A percentile compares a stretch with the other conserved stretches of the same genome.
Evolutionary conservation across 352 stramenopile species (phyloP).

Genomic region (Phytophthora boehmeriae): DNA sequence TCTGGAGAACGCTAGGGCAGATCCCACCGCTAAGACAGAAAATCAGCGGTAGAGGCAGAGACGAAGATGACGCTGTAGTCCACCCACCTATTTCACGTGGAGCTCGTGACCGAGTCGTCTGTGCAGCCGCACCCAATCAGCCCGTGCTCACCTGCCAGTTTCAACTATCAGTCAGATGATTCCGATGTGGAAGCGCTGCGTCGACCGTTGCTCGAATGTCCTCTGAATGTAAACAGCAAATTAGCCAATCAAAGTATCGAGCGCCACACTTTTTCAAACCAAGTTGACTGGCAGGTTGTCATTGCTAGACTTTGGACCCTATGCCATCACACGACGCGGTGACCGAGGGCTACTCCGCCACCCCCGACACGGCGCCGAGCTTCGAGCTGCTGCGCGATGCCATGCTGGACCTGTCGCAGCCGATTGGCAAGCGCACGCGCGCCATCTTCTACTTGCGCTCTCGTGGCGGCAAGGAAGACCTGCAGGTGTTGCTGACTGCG

Average conservation of each 20-base stretch:
- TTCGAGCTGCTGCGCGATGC: slow-evolving; percentile 65
- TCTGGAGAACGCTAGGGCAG: background rate
- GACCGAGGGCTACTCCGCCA: slow-evolving; percentile 13
- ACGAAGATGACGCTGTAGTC: too few species aligned
- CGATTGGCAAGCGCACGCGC: slow-evolving; percentile 90
- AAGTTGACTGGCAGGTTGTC: slow-evolving; percentile 21
- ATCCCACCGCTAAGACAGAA: background rate
- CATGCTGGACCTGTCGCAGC: slow-evolving; percentile 83
- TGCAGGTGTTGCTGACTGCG: slow-evolving; percentile 78
- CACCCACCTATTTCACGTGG: too few species aligned
- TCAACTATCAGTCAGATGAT: too few species aligned
- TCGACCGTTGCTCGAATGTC: too few species aligned
- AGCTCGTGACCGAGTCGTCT: too few species aligned
- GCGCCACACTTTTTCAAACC: background rate
- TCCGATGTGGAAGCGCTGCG: too few species aligned
- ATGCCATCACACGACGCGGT: slow-evolving; percentile 31
- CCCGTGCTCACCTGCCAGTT: too few species aligned
- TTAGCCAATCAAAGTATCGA: too few species aligned
- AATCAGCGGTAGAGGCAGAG: too few species aligned
- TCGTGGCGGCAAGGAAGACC: slow-evolving; percentile 74
- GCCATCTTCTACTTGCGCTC: slow-evolving; percentile 93
- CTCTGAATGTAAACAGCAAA: too few species aligned
- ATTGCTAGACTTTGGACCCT: slow-evolving; percentile 8
- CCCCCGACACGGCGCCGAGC: slow-evolving; percentile 39
- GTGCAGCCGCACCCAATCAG: too few species aligned